Evolutionary conservation across 2,329 filamentous ascomycete species (phyloP).

Genomic region (Cadophora luteo-olivacea): DNA sequence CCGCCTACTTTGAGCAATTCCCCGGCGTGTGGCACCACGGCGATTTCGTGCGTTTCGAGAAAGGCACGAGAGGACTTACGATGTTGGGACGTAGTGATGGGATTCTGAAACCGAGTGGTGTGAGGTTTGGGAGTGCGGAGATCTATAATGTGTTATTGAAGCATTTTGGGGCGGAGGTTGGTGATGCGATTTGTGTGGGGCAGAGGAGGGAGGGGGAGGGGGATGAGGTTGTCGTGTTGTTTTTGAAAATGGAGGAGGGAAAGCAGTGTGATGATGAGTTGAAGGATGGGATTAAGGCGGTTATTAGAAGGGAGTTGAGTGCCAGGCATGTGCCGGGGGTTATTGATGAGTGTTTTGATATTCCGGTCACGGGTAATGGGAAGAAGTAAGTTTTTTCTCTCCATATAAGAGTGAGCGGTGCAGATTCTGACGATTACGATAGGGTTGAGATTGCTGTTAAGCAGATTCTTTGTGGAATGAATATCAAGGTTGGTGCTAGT

Average conservation of each 20-base stretch:
- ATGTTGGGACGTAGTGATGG: constrained; percentile 96
- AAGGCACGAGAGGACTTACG: constrained; percentile 75
- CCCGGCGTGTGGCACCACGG: constrained; percentile 86
- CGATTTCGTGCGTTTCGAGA: constrained; percentile 81
- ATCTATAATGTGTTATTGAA: constrained; percentile 94
- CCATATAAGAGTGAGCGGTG: not conserved
- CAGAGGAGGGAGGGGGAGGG: constrained; percentile 59
- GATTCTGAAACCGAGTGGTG: constrained; percentile 88
- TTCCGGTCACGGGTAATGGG: constrained; percentile 91
- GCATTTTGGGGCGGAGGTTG: constrained; percentile 78
- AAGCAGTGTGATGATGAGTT: constrained; percentile 63
- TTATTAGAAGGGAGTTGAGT: constrained; percentile 79
- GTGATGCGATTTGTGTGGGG: constrained; percentile 89
- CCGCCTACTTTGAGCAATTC: constrained; percentile 90
- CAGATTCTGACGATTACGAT: constrained; percentile 11
- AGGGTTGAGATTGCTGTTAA: constrained; percentile 95
- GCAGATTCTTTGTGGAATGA: constrained; percentile 88
- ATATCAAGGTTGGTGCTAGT: constrained; percentile 87
- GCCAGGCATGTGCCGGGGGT: constrained; percentile 88
- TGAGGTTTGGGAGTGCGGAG: constrained; percentile 91
- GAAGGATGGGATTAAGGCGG: constrained; percentile 66
- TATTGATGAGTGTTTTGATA: constrained; percentile 77
- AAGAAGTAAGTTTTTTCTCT: constrained; percentile 77
- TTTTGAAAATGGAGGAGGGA: constrained; percentile 72
- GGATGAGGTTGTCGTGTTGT: constrained; percentile 70